Base-by-base conservation (phyloP, 2,329 filamentous ascomycete genomes). In the Nemania serpens region DNA sequence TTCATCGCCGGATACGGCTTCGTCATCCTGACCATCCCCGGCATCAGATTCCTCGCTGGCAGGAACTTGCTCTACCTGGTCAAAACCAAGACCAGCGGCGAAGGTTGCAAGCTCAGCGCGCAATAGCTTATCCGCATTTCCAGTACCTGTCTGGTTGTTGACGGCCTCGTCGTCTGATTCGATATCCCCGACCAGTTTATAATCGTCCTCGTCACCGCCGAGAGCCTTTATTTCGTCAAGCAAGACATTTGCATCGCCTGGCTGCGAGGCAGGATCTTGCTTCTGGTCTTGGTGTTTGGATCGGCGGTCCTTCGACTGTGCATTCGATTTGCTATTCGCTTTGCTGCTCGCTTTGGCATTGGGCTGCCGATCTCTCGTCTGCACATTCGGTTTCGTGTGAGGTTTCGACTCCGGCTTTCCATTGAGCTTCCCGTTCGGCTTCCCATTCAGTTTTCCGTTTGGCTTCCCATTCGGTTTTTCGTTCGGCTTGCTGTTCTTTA, bases 141-240 rank as follows among this genome's bases (percentile, higher is more conserved):
- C 73, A 48, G 74, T 74, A 36, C 68, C 51, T 39, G 68, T 72
- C 22, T 70, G 69, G 12, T 74, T 74, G 33, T 66, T 61, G 20
- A 71, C 47, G 25, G 77, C 78, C 43, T 84, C 82, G 18, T 79
- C 77, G 57, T 82, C 81, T 1, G 82, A 84, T 63, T 79, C 76
- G 6, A 82, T 75, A 60, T 82, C 84, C 43, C 80, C 82, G 55
- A 90, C 81, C 36, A 90, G 79, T 37, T 85, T 82, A 45, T 88
- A 72, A 64, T 90, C 88, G 43, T 85, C 80, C 72, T 89, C 84
- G 55, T 88, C 85, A 13, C 88, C 88, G 3, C 87, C 88, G 1
- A 90, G 77, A 13, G 84, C 85, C 65, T 81, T 79, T 63, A 90
- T 90, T 69, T 90, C 88, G 58, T 85, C 81, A 7, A 90, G 75